Base-by-base conservation (phyloP, 371 early-diverging fungal genomes). In the Funneliformis caledonium region DNA sequence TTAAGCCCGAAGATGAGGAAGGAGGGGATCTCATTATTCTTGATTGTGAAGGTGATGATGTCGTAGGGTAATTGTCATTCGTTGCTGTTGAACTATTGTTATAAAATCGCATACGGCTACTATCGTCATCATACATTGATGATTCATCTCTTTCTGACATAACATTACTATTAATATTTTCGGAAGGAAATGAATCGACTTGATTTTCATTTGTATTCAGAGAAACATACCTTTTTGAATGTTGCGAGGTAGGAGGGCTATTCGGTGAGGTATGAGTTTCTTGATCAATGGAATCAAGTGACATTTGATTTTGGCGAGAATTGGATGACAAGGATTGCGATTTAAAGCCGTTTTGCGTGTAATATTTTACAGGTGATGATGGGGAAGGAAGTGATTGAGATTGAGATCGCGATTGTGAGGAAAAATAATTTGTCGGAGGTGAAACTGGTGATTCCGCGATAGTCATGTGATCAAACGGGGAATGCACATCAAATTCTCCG, bases 161-260 rank as follows among this genome's bases (percentile, higher is more conserved):
- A 56, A 56, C 19, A 56, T 7, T 19, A 56, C 19, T 19, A 56
- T 56, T 56, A 19, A 19, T 56, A 56, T 56, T 56, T 56, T 56
- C n/a, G 56, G 56, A 56, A 56, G 56, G 7, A 56, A 56, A 56
- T 56, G 56, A 56, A 56, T 22, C 37, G 43, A 26, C 42, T 16
- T 31, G 16, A 16, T 31, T 16, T 37, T 67, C 43, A 47, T 70
- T 70, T 43, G 37, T 47, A 45, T 47, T 45, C 70, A 16, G n/a
- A 45, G 45, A n/a, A 22, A 70, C 70, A 70, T 70, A 70, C 70
- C 70, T 70, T 70, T 70, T 47, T 16, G 56, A 56, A 19, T 56
- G 56, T 11, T 56, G 56, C 11, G 37, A 70, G 43, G 19, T 70
- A 70, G 37, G 70, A 22, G 43, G 16, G 8, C n/a, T 70, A 37